phyloP scores from a whole-genome alignment of 306 rosid genomes.

The Notholithocarpus densiflorus region DNA sequence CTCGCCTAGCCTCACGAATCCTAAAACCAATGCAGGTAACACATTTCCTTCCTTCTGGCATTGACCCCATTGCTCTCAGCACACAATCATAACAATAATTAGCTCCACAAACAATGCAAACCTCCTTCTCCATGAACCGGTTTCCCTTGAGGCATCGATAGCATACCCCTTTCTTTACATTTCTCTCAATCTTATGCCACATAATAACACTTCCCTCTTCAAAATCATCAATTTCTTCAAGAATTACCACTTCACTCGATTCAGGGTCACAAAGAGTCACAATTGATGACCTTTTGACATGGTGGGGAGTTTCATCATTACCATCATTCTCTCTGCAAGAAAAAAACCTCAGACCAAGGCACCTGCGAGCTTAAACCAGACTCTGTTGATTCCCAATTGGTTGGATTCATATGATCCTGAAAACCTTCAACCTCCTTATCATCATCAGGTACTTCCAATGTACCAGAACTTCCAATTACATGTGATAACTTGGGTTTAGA shows the following conservation, averaged over 20 bases:
- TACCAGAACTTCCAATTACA: too few relatives aligned
- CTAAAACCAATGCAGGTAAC: conserved; percentile 47
- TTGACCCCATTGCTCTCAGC: conserved; percentile 71
- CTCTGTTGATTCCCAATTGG: too few relatives aligned
- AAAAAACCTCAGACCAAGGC: too few relatives aligned
- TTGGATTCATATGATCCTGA: too few relatives aligned
- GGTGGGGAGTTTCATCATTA: too few relatives aligned
- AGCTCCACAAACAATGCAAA: conserved; percentile 70
- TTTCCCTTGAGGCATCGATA: conserved; percentile 60
- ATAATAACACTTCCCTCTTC: conserved; percentile 28
- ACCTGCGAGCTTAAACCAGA: not conserved
- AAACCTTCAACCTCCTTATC: too few relatives aligned
- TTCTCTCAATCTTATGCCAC: too few relatives aligned
- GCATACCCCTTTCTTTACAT: conserved; percentile 64
- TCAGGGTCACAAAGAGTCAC: conserved; percentile 19
- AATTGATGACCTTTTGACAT: too few relatives aligned
- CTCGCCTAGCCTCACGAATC: conserved; percentile 54
- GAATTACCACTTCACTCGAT: conserved; percentile 22
- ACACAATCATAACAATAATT: conserved; percentile 66
- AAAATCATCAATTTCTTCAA: conserved; percentile 26
- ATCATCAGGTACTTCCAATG: too few relatives aligned
- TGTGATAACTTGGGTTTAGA: too few relatives aligned
- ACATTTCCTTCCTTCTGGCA: conserved; percentile 94
- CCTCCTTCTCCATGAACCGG: conserved; percentile 55
- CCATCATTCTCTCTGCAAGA: too few relatives aligned